Evolutionary conservation across 2,329 filamentous ascomycete genomes (phyloP).

Genomic region (Fusarium phyllophilum): DNA sequence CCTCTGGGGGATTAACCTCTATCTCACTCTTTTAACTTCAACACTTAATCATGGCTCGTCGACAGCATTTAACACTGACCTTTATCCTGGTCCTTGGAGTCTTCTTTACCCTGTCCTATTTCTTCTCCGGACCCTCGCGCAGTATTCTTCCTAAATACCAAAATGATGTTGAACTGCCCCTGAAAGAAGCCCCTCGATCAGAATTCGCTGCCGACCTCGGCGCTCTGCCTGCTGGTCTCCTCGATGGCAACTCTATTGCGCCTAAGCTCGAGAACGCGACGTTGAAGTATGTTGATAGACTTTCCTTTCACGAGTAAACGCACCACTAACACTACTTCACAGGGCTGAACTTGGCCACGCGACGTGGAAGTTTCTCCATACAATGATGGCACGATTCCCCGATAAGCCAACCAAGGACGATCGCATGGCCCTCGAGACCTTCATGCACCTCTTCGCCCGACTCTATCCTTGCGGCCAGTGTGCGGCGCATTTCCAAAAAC

Average conservation of each 20-base stretch:
- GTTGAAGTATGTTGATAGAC: conserved; percentile 67
- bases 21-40: conserved; percentile 30
- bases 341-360: conserved; percentile 74
- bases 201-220: conserved; percentile 54
- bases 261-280: conserved; percentile 87
- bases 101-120: conserved; percentile 68
- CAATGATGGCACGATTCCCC: conserved; percentile 76
- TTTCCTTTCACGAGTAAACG: neutral
- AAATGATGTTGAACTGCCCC: conserved; percentile 36
- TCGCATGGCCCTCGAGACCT: conserved; percentile 69
- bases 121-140: conserved; percentile 60
- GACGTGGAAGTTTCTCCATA: conserved; percentile 77
- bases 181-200: conserved; percentile 42
- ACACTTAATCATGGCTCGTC: conserved; percentile 58
- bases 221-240: conserved; percentile 58
- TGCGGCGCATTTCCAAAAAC: conserved; percentile 71
- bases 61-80: conserved; percentile 63
- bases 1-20: conserved; percentile 38
- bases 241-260: conserved; percentile 78
- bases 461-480: conserved; percentile 78
- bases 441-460: conserved; percentile 73
- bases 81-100: conserved; percentile 65
- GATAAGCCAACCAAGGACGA: conserved; percentile 72
- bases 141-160: conserved; percentile 33
- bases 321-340: conserved; percentile 17